Conservation (phyloP, 1,284 basidiomycete species). For the Meira miltonrushii region DNA sequence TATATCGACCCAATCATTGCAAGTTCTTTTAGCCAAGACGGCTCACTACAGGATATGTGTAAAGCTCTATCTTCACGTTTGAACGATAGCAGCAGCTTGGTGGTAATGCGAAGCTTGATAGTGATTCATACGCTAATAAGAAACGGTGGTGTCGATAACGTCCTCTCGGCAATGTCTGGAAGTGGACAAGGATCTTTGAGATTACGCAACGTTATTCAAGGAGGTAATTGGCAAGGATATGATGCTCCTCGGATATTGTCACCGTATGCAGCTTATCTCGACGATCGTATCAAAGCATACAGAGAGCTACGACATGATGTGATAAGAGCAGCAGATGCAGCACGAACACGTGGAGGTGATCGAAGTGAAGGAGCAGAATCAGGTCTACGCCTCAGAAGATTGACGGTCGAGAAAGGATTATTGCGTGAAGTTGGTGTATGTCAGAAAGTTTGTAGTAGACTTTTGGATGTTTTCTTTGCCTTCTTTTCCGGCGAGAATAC, state of each 20-base stretch:
- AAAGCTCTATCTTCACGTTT: constrained; percentile 76
- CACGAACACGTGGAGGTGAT: constrained; percentile 56
- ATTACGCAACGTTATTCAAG: constrained; percentile 66
- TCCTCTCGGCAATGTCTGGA: constrained; percentile 70
- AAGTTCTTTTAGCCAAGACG: constrained; percentile 87
- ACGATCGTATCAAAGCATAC: constrained; percentile 81
- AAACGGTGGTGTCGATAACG: constrained; percentile 83
- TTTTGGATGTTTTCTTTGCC: constrained; percentile 60
- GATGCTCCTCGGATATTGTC: constrained; percentile 73
- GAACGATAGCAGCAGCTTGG: constrained; percentile 79
- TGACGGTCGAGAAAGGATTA: constrained; percentile 93
- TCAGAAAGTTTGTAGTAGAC: constrained; percentile 77
- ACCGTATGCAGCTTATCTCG: constrained; percentile 82
- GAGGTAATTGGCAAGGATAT: constrained; percentile 22
- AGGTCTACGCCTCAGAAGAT: constrained; percentile 67
- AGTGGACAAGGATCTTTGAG: constrained; percentile 63
- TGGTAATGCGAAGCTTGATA: constrained; percentile 93
- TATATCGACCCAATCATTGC: constrained; percentile 71
- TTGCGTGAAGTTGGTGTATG: constrained; percentile 85
- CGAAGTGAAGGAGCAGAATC: constrained; percentile 29
- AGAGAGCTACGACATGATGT: constrained; percentile 88
- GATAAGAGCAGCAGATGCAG: constrained; percentile 65
- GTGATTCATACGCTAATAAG: constrained; percentile 93
- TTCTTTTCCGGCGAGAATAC: constrained; percentile 84
- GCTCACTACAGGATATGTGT: constrained; percentile 83